These are phyloP conservation scores for Rhododendron griersonianum DNA, from an alignment of 148 eudicot species.

Conservation along the genomic window DNA sequence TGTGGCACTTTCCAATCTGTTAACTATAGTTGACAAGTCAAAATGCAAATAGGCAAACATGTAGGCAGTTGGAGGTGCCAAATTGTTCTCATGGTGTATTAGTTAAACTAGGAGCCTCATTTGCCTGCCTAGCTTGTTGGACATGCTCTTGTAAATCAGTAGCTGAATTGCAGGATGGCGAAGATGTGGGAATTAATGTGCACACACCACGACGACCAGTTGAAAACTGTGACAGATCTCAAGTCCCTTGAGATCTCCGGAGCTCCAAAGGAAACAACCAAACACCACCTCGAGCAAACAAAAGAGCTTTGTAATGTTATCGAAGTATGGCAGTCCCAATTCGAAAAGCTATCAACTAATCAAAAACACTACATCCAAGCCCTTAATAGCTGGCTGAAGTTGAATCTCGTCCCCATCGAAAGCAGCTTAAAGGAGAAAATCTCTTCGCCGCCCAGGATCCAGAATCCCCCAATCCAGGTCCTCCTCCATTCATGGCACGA, in stretches of 20 bases:
- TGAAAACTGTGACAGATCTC: constrained; percentile 45
- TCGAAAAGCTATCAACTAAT: constrained; percentile 55
- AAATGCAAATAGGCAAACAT: neutral
- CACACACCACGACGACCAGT: constrained; percentile 59
- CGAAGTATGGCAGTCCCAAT: constrained; percentile 57
- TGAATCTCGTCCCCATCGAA: constrained; percentile 82
- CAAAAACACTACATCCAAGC: constrained; percentile 62
- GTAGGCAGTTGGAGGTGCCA: neutral
- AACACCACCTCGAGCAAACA: constrained; percentile 67
- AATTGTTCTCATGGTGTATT: neutral
- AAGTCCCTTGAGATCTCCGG: constrained; percentile 58
- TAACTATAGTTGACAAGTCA: neutral
- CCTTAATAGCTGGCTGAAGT: constrained; percentile 73
- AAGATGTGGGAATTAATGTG: constrained; percentile 80
- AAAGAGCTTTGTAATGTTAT: constrained; percentile 50
- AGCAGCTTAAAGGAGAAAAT: constrained; percentile 72
- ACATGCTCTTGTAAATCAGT: neutral
- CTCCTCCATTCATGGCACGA: constrained; percentile 79
- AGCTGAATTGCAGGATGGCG: constrained; percentile 54
- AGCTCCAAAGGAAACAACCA: constrained; percentile 58
- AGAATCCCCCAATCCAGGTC: constrained; percentile 67
- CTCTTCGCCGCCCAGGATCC: constrained; percentile 67
- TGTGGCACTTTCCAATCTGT: neutral
- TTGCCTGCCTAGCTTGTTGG: neutral
- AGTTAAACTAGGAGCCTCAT: neutral